Percentiles rank a stretch among this genome's conserved stretches.
Conservation (phyloP, 2,329 filamentous ascomycete species). For the Davidsoniella virescens region DNA sequence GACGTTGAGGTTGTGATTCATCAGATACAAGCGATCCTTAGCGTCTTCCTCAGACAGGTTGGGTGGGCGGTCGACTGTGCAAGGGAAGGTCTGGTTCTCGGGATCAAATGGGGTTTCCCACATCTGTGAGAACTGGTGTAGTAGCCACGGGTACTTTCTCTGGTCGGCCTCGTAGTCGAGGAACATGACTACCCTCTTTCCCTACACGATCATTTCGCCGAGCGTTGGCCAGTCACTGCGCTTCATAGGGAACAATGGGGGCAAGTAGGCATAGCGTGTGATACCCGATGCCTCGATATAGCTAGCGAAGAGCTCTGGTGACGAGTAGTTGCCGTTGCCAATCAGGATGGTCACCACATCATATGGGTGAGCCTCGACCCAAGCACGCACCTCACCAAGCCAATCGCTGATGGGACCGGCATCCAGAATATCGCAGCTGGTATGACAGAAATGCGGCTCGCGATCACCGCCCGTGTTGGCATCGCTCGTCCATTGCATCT, state of each 20-base stretch:
- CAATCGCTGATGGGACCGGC: slow-evolving; percentile 63
- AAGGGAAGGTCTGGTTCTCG: slow-evolving; percentile 49
- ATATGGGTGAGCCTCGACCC: slow-evolving; percentile 64
- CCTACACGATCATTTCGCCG: slow-evolving; percentile 53
- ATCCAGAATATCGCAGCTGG: slow-evolving; percentile 65
- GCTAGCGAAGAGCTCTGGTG: slow-evolving; percentile 43
- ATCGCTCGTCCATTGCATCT: slow-evolving; percentile 42
- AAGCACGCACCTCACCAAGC: slow-evolving; percentile 49
- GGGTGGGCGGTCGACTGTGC: slow-evolving; percentile 61
- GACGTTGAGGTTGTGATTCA: slow-evolving; percentile 84
- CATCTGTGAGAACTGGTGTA: slow-evolving; percentile 76
- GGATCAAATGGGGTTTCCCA: slow-evolving; percentile 87
- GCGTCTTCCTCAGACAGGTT: slow-evolving; percentile 40
- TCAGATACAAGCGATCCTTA: slow-evolving; percentile 54
- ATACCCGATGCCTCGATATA: slow-evolving; percentile 60
- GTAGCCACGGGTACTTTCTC: slow-evolving; percentile 59
- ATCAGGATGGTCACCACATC: slow-evolving; percentile 80
- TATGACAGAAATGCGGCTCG: slow-evolving; percentile 65
- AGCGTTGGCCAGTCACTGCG: slow-evolving; percentile 72
- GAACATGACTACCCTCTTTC: slow-evolving; percentile 62
- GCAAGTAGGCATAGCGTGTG: slow-evolving; percentile 54
- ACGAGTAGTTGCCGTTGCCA: slow-evolving; percentile 65
- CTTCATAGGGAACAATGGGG: slow-evolving; percentile 53
- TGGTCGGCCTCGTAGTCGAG: slow-evolving; percentile 78
- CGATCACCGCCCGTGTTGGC: slow-evolving; percentile 24